A percentile compares a stretch with the other conserved stretches of the same genome.
These are phyloP conservation scores for Kazachstania bromeliacearum DNA, from an alignment of 805 yeast species.

Conservation along the genomic window DNA sequence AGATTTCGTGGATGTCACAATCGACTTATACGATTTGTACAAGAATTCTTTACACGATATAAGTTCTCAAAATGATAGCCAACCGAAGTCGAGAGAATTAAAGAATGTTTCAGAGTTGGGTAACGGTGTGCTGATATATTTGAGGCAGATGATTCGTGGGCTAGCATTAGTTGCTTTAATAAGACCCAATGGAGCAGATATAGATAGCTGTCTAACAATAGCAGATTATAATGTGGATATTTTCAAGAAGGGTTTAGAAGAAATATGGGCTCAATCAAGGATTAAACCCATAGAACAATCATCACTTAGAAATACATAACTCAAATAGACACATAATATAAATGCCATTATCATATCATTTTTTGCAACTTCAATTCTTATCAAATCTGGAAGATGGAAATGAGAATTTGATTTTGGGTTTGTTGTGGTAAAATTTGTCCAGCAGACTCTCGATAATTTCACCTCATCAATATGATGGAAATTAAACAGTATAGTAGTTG, in stretches of 20 bases:
- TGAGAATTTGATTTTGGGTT: too few relatives aligned
- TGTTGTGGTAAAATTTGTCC: too few relatives aligned
- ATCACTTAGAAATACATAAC: too few relatives aligned
- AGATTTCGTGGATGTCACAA: conserved; percentile 89
- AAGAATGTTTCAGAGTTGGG: conserved; percentile 68
- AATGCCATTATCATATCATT: too few relatives aligned
- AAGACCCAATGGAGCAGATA: conserved; percentile 49
- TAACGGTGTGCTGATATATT: conserved; percentile 74
- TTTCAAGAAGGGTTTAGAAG: conserved; percentile 66
- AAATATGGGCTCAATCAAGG: conserved; percentile 39
- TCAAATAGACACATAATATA: too few relatives aligned
- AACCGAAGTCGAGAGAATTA: conserved; percentile 30
- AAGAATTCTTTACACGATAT: conserved; percentile 18
- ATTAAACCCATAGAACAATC: conserved; percentile 4
- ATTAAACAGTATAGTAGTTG: too few relatives aligned
- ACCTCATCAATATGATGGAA: too few relatives aligned
- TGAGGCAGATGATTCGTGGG: conserved; percentile 89
- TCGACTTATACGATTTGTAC: conserved; percentile 73
- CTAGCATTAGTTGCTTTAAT: conserved; percentile 83
- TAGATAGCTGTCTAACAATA: conserved; percentile 46
- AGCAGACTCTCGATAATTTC: too few relatives aligned
- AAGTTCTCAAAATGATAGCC: conserved; percentile 1
- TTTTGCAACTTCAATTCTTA: too few relatives aligned
- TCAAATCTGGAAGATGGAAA: too few relatives aligned
- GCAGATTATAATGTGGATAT: conserved; percentile 84